phyloP scores from a whole-genome alignment of 2,329 filamentous ascomycete genomes.

The Whalleya microplaca region DNA sequence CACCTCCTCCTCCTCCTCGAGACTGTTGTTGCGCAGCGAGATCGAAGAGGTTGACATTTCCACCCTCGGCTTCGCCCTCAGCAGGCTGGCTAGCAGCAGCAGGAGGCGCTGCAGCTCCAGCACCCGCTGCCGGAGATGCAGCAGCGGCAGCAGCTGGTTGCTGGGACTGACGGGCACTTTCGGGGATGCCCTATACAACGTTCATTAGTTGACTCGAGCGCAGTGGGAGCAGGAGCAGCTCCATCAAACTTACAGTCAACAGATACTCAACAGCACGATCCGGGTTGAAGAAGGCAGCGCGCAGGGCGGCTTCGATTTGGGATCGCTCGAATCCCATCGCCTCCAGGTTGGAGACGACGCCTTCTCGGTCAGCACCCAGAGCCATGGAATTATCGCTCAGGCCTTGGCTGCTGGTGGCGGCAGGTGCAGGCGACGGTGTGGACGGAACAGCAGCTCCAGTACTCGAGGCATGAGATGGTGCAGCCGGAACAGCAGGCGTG shows the following conservation, averaged over 20 bases:
- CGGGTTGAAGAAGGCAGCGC: conserved; percentile 94
- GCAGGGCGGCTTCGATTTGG: conserved; percentile 92
- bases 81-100: conserved; percentile 45
- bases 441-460: conserved; percentile 50
- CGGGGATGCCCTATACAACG: conserved; percentile 77
- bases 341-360: conserved; percentile 90
- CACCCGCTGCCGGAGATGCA: conserved; percentile 45
- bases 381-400: conserved; percentile 80
- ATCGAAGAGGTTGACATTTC: conserved; percentile 87
- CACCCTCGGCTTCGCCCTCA: conserved; percentile 49
- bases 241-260: conserved; percentile 66
- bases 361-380: conserved; percentile 80
- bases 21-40: conserved; percentile 83
- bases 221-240: neutral
- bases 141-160: conserved; percentile 37
- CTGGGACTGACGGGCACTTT: conserved; percentile 70
- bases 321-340: conserved; percentile 91
- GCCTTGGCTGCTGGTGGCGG: conserved; percentile 51
- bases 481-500: conserved; percentile 53
- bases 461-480: conserved; percentile 49
- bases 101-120: conserved; percentile 47
- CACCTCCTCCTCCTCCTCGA: conserved; percentile 48
- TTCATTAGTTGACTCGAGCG: neutral
- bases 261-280: conserved; percentile 97
- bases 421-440: conserved; percentile 59